These are phyloP conservation scores for Phytophthora sp. DNA, from an alignment of 352 stramenopile genomes.

Conservation along the genomic window DNA sequence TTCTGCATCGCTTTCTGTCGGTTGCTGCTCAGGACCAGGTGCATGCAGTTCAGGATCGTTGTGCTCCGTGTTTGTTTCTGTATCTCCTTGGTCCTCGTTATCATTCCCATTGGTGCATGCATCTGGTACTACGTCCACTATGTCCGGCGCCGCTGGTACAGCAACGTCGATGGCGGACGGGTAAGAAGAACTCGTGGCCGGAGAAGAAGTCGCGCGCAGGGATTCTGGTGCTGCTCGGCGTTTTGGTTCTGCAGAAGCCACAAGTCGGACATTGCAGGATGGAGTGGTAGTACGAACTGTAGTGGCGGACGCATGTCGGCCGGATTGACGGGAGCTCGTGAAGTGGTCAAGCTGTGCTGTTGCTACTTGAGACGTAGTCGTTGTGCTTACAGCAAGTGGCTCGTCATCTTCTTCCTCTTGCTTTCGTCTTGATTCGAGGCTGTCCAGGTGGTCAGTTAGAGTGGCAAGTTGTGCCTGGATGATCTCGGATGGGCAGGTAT, in stretches of 20 bases:
- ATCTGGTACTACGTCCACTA: background rate
- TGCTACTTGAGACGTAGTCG: background rate
- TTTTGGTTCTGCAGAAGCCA: slow-evolving; percentile 29
- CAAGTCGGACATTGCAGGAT: slow-evolving; percentile 10
- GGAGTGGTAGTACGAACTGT: background rate
- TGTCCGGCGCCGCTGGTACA: background rate
- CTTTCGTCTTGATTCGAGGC: slow-evolving; percentile 23
- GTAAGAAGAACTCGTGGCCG: background rate
- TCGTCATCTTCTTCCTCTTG: slow-evolving; percentile 7
- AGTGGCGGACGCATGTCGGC: slow-evolving; percentile 22
- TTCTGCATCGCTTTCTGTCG: background rate
- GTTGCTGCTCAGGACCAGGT: slow-evolving; percentile 4
- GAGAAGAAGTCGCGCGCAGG: slow-evolving; percentile 3
- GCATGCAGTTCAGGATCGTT: slow-evolving; percentile 13
- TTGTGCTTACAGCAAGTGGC: background rate
- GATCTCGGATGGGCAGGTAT: slow-evolving; percentile 57
- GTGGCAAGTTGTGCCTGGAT: slow-evolving; percentile 52
- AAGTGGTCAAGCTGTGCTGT: background rate
- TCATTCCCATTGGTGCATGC: background rate
- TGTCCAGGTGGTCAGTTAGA: slow-evolving; percentile 46
- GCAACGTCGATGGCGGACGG: background rate
- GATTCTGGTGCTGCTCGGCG: slow-evolving; percentile 6
- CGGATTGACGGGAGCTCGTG: slow-evolving; percentile 17
- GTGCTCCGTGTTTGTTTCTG: background rate
- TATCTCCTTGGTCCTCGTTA: background rate